A percentile compares a stretch with the other conserved stretches of the same genome.
These are phyloP conservation scores for Byssochlamys sp. DNA, from an alignment of 2,329 filamentous ascomycete species.

Conservation along the genomic window DNA sequence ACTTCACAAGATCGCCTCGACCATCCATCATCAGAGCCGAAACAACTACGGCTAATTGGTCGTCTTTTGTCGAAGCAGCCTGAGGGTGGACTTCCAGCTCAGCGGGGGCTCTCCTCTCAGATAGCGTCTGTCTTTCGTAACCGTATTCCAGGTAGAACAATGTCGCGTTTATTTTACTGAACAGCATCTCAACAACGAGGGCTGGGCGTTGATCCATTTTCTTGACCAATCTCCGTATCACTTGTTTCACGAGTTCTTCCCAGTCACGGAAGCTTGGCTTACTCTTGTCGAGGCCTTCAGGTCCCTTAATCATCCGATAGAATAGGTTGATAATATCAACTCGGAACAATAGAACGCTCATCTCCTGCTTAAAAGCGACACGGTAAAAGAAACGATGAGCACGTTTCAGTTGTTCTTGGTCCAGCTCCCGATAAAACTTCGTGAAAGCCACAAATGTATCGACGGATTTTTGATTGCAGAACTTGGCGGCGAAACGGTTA, in stretches of 20 bases:
- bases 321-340: conserved; percentile 84
- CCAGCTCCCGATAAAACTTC: conserved; percentile 70
- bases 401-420: conserved; percentile 72
- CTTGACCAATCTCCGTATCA: conserved; percentile 70
- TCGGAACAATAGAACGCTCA: conserved; percentile 77
- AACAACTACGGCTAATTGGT: conserved; percentile 71
- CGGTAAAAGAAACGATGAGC: conserved; percentile 91
- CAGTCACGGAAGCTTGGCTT: conserved; percentile 71
- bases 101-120: conserved; percentile 60
- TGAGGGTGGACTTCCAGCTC: conserved; percentile 73
- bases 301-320: conserved; percentile 84
- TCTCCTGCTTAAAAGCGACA: conserved; percentile 86
- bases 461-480: conserved; percentile 73
- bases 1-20: conserved; percentile 64
- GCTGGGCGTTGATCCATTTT: conserved; percentile 80
- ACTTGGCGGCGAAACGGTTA: conserved; percentile 66
- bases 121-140: conserved; percentile 66
- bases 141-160: conserved; percentile 85
- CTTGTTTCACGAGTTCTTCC: conserved; percentile 77
- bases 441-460: conserved; percentile 79
- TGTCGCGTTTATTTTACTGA: conserved; percentile 79
- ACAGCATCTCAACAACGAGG: conserved; percentile 81
- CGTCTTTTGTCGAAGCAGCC: conserved; percentile 51
- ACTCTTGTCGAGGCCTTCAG: conserved; percentile 60
- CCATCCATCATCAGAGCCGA: conserved; percentile 70